A percentile compares a stretch with the other conserved stretches of the same genome.
These are phyloP conservation scores for Rhodomyrtus psidioides DNA, from an alignment of 441 rosid genomes.

Conservation along the genomic window DNA sequence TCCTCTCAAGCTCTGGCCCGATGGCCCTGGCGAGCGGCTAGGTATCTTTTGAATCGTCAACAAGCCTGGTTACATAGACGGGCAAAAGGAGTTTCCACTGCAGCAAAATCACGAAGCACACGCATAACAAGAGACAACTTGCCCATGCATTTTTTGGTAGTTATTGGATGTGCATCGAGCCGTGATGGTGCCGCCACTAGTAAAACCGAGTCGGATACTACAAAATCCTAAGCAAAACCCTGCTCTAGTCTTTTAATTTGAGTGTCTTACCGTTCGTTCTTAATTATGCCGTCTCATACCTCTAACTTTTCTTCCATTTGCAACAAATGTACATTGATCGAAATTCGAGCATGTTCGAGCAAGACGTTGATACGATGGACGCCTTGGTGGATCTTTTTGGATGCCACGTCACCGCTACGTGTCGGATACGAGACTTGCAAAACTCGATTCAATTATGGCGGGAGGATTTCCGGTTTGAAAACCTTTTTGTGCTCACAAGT, in stretches of 20 bases:
- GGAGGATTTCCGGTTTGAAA: neutral
- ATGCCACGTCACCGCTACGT: accelerated
- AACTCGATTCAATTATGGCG: neutral
- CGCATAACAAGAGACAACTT: too few relatives aligned
- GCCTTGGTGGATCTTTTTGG: accelerated
- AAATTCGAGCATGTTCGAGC: accelerated
- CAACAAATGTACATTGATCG: accelerated
- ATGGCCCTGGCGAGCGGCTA: too few relatives aligned
- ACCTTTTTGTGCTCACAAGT: neutral
- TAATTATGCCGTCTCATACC: accelerated
- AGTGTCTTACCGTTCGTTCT: accelerated
- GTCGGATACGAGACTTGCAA: too few relatives aligned
- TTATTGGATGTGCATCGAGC: accelerated
- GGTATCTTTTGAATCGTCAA: too few relatives aligned
- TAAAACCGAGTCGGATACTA: neutral
- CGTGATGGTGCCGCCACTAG: too few relatives aligned
- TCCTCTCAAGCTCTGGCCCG: too few relatives aligned
- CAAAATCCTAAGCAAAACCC: neutral
- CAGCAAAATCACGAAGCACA: too few relatives aligned
- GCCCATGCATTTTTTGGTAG: accelerated
- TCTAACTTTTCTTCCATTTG: accelerated
- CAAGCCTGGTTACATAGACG: too few relatives aligned
- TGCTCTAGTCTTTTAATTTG: accelerated
- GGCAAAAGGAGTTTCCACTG: too few relatives aligned
- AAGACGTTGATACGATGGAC: accelerated